These are phyloP conservation scores for Poa annua DNA, from an alignment of 176 grass and related monocot species.

Conservation along the genomic window DNA sequence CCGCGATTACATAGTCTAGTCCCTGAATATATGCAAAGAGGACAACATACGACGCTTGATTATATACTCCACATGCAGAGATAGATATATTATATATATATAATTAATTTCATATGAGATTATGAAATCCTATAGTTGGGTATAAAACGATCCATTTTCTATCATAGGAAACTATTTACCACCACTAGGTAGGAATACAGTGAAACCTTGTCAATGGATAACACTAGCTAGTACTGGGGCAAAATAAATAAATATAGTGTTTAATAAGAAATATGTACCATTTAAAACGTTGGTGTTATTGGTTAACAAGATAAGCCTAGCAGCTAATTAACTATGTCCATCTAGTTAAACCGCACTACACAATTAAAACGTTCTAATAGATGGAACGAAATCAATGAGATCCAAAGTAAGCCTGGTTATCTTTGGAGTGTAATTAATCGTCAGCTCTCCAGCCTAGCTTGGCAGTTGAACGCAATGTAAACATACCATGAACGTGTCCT, in stretches of 20 bases:
- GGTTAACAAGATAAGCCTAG: not conserved
- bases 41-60: not conserved
- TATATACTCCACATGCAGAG: not conserved
- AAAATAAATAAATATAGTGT: not conserved
- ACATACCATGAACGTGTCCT: slow-evolving; percentile 66
- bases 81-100: too few species aligned
- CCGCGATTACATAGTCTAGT: slow-evolving; percentile 64
- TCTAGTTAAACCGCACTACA: not conserved
- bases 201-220: not conserved
- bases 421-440: slow-evolving; percentile 12
- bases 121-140: too few species aligned
- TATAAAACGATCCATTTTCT: not conserved
- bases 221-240: too few species aligned
- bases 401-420: not conserved
- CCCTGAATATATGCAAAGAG: slow-evolving; percentile 38
- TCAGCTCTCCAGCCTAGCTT: too few species aligned
- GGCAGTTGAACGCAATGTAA: too few species aligned
- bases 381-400: not conserved
- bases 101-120: not conserved
- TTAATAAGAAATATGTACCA: not conserved
- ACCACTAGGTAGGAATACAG: not conserved
- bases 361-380: not conserved
- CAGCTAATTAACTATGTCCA: not conserved
- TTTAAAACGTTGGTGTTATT: not conserved
- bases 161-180: not conserved